Base-by-base conservation (phyloP, 164 flowering plant genomes). In the Buxus sempervirens region DNA sequence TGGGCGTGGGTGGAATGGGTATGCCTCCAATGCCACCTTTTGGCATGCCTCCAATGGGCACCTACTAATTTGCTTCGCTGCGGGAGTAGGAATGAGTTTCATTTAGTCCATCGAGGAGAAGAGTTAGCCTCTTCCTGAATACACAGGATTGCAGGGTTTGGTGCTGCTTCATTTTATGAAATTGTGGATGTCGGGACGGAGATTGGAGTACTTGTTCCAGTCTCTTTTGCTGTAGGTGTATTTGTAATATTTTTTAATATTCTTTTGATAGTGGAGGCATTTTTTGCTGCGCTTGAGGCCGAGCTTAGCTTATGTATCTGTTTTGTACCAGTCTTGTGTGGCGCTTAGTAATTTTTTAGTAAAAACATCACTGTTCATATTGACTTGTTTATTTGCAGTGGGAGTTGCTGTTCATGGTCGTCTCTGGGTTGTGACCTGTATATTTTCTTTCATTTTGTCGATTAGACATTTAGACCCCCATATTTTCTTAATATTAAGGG, bases 21-120 rank as follows among this genome's bases (percentile, higher is more conserved):
- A 89, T 91, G 96, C 97, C 99, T 26, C 94, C 96, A 9, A 93
- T 93, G 98, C 99, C 96, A 24, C 89, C 98, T 22, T 93, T 78
- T 61, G 99, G 98, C 66, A 96, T 96, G 98, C 97, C 99, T 27
- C 89, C 95, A 54, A 89, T 93, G 97, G 90, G 96, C 3, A 60
- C 81, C 73, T 94, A 90, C 73, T 91, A 74, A 75, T 62, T 54
- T 51, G 16, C 16, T 16, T 14, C 0, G 51, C 51, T 45, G 24
- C 23, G 16, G 14, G 18, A 54, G 23, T 14, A 27, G 7, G 19
- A 27, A 27, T n/a, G 25, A 54, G 5, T 24, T 38, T 5, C 9
- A 60, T 23, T 41, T 32, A 10, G 1, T 28, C 18, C 36, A 2
- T 22, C 10, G 42, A 28, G 57, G 20, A 7, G 27, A 23, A 27